These are phyloP conservation scores for grape (Vitis vinifera) DNA, from an alignment of 164 flowering plant species.

Conservation along the genomic window ASM3070453v1 NC_081819.1:21809501-21810000, in stretches of 20 bases:
- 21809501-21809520: not conserved
- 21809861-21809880: no score
- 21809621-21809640: conserved; percentile 2
- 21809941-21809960: no score
- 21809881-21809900: no score
- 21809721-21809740: conserved; percentile 5
- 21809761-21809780: not conserved
- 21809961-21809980: no score
- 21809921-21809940: no score
- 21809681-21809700: not conserved
- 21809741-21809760: not conserved
- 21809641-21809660: conserved; percentile 8
- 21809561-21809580: conserved; percentile 2
- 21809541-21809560: conserved; percentile 9
- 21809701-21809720: conserved; percentile 4
- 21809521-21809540: not conserved
- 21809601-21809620: conserved; percentile 1
- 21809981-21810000: no score
- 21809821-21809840: no score
- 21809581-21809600: conserved; percentile 7
- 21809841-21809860: no score
- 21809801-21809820: not conserved
- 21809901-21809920: no score
- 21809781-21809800: not conserved
- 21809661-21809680: conserved; percentile 11